phyloP scores from a whole-genome alignment of 495 filamentous ascomycete species.

The Bathelium albidoporum region DNA sequence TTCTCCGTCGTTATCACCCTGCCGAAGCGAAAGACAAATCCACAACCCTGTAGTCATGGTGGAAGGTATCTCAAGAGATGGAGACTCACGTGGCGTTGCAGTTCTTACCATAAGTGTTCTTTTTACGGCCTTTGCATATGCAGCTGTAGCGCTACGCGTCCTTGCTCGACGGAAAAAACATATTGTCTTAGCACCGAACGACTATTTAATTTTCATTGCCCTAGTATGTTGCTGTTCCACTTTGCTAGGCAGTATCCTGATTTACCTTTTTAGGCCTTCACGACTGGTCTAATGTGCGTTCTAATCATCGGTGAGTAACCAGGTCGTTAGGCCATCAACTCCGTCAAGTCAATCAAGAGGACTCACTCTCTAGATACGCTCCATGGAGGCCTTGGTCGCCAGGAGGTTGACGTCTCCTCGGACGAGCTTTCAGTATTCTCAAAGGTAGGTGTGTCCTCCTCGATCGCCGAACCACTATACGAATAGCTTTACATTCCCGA shows the following conservation, averaged over 20 bases:
- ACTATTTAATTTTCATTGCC: slow-evolving; percentile 14
- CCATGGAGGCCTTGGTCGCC: neutral
- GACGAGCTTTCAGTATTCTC: neutral
- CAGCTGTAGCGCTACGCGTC: neutral
- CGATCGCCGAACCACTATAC: neutral
- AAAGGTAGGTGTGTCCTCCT: neutral
- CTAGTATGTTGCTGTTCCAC: slow-evolving; percentile 2
- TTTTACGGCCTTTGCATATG: neutral
- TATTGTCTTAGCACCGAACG: slow-evolving; percentile 5
- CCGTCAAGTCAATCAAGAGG: neutral
- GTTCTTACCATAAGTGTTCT: neutral
- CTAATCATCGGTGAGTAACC: neutral
- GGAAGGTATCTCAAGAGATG: neutral
- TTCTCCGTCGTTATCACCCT: neutral
- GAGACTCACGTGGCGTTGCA: neutral
- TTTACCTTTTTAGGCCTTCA: neutral
- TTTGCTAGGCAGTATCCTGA: neutral
- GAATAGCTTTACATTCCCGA: neutral
- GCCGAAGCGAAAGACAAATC: neutral
- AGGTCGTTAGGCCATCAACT: neutral
- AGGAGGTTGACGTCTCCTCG: neutral
- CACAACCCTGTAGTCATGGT: neutral
- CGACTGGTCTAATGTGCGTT: neutral
- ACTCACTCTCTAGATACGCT: neutral
- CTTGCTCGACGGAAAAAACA: neutral